These are phyloP conservation scores for Lichtheimia hyalospora DNA, from an alignment of 371 early-diverging fungal genomes.

Conservation along the genomic window DNA sequence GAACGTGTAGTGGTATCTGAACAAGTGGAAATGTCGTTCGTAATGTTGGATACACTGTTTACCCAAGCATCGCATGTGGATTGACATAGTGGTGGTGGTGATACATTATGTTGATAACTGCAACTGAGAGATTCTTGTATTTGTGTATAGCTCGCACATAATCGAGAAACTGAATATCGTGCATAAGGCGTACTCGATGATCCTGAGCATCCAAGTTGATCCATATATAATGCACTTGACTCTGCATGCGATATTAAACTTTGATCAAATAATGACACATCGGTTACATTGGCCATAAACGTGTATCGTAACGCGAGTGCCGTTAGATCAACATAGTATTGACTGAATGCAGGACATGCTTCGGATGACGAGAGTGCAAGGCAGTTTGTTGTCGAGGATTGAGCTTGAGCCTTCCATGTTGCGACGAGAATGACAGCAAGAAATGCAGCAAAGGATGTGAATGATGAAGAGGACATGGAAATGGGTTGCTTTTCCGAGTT, in stretches of 20 bases:
- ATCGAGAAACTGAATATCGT: constrained; percentile 37
- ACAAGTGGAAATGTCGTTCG: constrained; percentile 13
- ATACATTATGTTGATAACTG: constrained; percentile 28
- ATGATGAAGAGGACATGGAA: neutral
- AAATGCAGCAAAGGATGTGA: neutral
- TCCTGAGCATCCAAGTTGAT: constrained; percentile 27
- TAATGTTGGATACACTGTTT: constrained; percentile 28
- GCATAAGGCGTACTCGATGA: constrained; percentile 32
- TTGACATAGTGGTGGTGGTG: constrained; percentile 41
- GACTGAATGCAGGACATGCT: constrained; percentile 41
- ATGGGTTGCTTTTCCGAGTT: neutral
- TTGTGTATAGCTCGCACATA: constrained; percentile 43
- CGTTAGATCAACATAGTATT: constrained; percentile 37
- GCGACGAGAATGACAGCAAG: neutral
- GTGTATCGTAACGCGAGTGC: constrained; percentile 22
- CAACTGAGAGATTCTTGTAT: constrained; percentile 34
- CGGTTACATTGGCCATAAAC: constrained; percentile 26
- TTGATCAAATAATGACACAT: constrained; percentile 36
- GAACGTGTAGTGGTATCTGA: neutral
- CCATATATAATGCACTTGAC: constrained; percentile 26
- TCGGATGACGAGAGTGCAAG: constrained; percentile 33
- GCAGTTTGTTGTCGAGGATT: constrained; percentile 16
- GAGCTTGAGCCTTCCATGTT: neutral
- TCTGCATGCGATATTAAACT: constrained; percentile 24
- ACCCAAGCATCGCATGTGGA: constrained; percentile 37